Base-by-base conservation (phyloP, 2,329 filamentous ascomycete genomes). In the Tolypocladium guangdongense region DNA sequence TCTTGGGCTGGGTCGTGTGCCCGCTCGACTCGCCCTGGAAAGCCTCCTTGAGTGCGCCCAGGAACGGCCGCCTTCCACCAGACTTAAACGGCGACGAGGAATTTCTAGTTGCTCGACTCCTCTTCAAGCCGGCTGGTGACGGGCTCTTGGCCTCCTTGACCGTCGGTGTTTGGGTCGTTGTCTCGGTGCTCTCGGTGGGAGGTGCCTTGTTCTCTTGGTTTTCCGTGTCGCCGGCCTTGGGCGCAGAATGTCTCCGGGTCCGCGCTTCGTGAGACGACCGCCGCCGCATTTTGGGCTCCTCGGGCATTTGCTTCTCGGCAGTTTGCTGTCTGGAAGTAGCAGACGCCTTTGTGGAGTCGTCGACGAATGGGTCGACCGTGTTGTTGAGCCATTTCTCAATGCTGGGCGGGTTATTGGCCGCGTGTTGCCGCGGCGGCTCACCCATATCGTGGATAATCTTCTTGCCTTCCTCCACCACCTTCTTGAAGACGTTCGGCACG, bases 341-440 rank as follows among this genome's bases (percentile, higher is more conserved):
- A 11, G 51, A 32, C 5, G 50, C 35, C 22, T 48, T 48, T 18
- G 57, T 22, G n/a, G 54, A 37, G 5, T 51, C 37, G 18, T 84
- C 81, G 2, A 83, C 72, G 61, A 83, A 83, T 4, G 82, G 80
- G 59, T 85, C 82, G 16, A 83, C 76, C 0, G 82, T 86, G 24
- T 72, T 75, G 60, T 78, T 81, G 30, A 86, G 69, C 82, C 82
- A 86, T 24, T 77, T 83, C 62, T 86, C 82, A 52, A 86, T 86
- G 60, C 76, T 84, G 1, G 77, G 78, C 6, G 82, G 82, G 45
- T 81, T 77, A 55, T 84, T 84, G 12, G 63, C 59, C 3, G 68
- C 67, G 2, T 72, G 68, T 8, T 75, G 73, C 49, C 75, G 75
- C 1, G 76, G 76, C 4, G 79, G 74, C 50, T 85, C 82, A 45